These are phyloP conservation scores for Clarkia xantiana DNA, from an alignment of 345 rosid genomes.

Conservation along the genomic window DNA sequence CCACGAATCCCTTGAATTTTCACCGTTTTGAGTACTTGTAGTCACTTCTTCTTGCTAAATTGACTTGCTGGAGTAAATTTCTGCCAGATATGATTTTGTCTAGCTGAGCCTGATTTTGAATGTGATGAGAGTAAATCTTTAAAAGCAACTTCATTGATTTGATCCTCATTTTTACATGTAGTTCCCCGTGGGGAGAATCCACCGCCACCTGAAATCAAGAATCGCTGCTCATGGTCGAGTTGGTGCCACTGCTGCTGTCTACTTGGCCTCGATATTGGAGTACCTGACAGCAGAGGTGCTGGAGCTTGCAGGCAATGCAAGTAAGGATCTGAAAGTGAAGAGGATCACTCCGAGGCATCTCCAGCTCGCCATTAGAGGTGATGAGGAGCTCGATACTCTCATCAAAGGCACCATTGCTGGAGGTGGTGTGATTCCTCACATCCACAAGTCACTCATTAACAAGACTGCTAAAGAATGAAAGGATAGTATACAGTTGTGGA, in stretches of 20 bases:
- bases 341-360: constrained; percentile 48
- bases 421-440: constrained; percentile 89
- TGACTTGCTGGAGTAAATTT: too few relatives aligned
- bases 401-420: constrained; percentile 59
- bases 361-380: constrained; percentile 41
- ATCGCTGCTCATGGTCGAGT: constrained; percentile 50
- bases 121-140: too few relatives aligned
- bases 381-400: constrained; percentile 47
- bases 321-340: constrained; percentile 69
- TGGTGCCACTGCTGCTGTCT: constrained; percentile 74
- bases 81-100: too few relatives aligned
- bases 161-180: constrained; percentile 8
- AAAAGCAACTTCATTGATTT: too few relatives aligned
- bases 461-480: constrained; percentile 54
- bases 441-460: constrained; percentile 85
- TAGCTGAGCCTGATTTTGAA: too few relatives aligned
- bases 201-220: constrained; percentile 51
- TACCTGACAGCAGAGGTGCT: constrained; percentile 72
- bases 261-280: constrained; percentile 54
- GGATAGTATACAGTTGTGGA: too few relatives aligned
- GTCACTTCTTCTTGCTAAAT: too few relatives aligned
- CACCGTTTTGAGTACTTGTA: too few relatives aligned
- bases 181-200: constrained; percentile 75
- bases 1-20: too few relatives aligned
- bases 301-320: constrained; percentile 60